Evolutionary conservation across 2,329 filamentous ascomycete genomes (phyloP).

Genomic region (Rhynchosporium secalis): DNA sequence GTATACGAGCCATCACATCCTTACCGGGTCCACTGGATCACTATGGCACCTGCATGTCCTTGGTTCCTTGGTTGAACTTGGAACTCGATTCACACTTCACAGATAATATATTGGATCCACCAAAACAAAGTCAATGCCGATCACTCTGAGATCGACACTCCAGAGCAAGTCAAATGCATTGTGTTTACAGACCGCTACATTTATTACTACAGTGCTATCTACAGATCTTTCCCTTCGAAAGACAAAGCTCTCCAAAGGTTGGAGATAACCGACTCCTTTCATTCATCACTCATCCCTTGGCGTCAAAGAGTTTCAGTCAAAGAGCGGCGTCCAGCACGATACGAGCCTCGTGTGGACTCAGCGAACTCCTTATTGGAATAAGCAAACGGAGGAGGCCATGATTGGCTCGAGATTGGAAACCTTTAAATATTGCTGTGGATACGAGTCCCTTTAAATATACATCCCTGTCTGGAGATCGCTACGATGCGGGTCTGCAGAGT

Average conservation of each 20-base stretch:
- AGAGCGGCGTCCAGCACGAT: constrained; percentile 13
- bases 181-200: background rate
- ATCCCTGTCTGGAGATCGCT: constrained; percentile 15
- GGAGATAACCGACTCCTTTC: too few relatives aligned
- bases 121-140: background rate
- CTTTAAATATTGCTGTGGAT: constrained; percentile 13
- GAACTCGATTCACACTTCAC: too few relatives aligned
- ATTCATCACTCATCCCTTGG: background rate
- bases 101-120: background rate
- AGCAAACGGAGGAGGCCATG: constrained; percentile 2
- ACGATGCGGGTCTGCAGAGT: constrained; percentile 5
- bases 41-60: constrained; percentile 2
- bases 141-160: background rate
- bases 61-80: background rate
- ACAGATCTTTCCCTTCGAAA: background rate
- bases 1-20: constrained; percentile 7
- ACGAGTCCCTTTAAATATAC: constrained; percentile 12
- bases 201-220: background rate
- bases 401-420: constrained; percentile 24
- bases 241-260: background rate
- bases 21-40: background rate
- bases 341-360: constrained; percentile 14
- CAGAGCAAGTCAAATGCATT: background rate
- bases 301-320: background rate
- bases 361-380: background rate